Conservation (phyloP, 768 basidiomycete genomes). For the Auricularia sp. region DNA sequence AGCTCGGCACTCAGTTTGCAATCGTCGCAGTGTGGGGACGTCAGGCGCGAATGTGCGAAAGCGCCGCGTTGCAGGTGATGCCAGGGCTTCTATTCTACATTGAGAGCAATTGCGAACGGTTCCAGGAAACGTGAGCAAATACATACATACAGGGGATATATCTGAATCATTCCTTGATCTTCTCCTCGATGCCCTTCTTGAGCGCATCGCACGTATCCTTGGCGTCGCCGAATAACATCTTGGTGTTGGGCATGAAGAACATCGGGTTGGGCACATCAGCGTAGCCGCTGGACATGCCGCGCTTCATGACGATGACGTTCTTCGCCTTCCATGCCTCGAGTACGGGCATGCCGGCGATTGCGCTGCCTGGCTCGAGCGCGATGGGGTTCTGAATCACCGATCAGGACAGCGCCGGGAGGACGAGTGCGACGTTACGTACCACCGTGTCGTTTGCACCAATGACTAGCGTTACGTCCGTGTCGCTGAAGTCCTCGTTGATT, state of each 20-base stretch:
- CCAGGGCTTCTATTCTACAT: neutral
- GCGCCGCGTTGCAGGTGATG: neutral
- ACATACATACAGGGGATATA: neutral
- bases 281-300: constrained; percentile 81
- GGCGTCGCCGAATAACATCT: constrained; percentile 89
- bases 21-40: neutral
- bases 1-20: neutral
- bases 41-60: neutral
- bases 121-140: neutral
- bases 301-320: constrained; percentile 87
- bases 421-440: neutral
- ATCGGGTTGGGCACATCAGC: constrained; percentile 90
- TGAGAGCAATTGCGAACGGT: neutral
- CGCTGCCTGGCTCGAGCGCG: constrained; percentile 73
- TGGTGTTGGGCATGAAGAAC: constrained; percentile 86
- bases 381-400: constrained; percentile 49
- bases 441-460: constrained; percentile 92
- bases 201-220: constrained; percentile 76
- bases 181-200: constrained; percentile 18
- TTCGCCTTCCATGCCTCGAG: constrained; percentile 91
- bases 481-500: constrained; percentile 84
- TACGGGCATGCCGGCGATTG: constrained; percentile 89
- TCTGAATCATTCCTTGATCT: neutral
- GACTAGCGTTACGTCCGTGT: constrained; percentile 83
- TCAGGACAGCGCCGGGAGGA: no score